Conservation (phyloP, 768 basidiomycete species). For the Fomitopsis serialis region DNA sequence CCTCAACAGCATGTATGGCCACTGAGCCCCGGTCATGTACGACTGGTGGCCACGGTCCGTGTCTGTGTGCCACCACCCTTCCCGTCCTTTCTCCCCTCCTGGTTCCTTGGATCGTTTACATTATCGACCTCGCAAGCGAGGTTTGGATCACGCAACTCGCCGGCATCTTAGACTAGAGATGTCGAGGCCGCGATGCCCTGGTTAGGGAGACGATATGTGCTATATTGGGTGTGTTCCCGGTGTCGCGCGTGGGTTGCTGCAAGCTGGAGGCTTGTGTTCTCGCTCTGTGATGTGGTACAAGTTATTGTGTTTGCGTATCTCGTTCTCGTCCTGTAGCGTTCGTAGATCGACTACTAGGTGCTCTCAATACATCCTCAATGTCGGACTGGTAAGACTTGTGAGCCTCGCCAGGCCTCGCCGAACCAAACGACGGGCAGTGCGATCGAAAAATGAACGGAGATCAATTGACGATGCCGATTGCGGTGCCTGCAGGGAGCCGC, state of each 20-base stretch:
- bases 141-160: not conserved
- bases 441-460: too few relatives aligned
- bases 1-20: not conserved
- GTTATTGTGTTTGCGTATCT: not conserved
- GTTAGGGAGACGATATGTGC: not conserved
- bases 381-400: too few relatives aligned
- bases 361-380: not conserved
- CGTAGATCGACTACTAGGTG: not conserved
- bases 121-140: constrained; percentile 3
- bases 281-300: not conserved
- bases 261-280: constrained; percentile 1
- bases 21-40: not conserved
- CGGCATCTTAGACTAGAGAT: not conserved
- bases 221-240: constrained; percentile 1
- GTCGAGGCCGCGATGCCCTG: constrained; percentile 5
- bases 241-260: constrained; percentile 2
- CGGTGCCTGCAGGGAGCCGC: too few relatives aligned
- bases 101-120: not conserved
- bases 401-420: too few relatives aligned
- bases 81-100: not conserved
- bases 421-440: too few relatives aligned
- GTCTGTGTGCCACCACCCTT: not conserved
- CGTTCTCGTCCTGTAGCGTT: not conserved
- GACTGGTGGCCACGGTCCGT: not conserved
- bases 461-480: too few relatives aligned